Evolutionary conservation across 2,329 filamentous ascomycete genomes (phyloP).

Genomic region (Stagonosporopsis vannaccii): DNA sequence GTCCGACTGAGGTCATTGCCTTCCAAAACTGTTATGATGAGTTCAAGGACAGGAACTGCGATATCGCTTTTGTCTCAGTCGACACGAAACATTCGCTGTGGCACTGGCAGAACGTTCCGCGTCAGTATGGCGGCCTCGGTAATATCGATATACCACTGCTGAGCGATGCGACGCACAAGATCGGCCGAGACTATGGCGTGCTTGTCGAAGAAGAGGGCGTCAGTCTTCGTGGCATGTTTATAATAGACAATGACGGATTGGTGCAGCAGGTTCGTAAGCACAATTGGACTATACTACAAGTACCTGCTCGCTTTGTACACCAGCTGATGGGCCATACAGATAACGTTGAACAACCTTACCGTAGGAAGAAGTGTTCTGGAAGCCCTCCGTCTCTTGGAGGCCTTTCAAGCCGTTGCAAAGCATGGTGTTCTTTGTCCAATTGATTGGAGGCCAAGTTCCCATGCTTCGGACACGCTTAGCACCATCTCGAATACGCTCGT

Average conservation of each 20-base stretch:
- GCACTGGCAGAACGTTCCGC: constrained; percentile 42
- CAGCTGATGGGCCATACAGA: constrained; percentile 12
- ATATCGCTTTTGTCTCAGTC: constrained; percentile 38
- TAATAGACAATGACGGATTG: constrained; percentile 34
- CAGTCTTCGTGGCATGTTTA: constrained; percentile 41
- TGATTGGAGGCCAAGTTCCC: constrained; percentile 36
- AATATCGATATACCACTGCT: constrained; percentile 38
- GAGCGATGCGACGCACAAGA: constrained; percentile 38
- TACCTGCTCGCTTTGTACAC: neutral
- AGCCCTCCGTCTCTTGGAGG: constrained; percentile 40
- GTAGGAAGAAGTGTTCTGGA: constrained; percentile 42
- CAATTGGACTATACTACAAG: no score
- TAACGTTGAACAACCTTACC: constrained; percentile 39
- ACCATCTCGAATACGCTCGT: constrained; percentile 38
- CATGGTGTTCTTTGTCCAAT: constrained; percentile 43
- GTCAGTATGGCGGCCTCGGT: constrained; percentile 40
- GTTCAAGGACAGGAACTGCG: constrained; percentile 37
- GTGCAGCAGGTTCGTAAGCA: constrained; percentile 37
- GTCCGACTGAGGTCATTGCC: constrained; percentile 41
- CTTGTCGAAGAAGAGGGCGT: constrained; percentile 41
- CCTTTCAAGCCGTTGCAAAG: constrained; percentile 41
- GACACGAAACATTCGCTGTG: constrained; percentile 41
- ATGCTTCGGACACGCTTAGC: constrained; percentile 26
- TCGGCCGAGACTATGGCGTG: constrained; percentile 40
- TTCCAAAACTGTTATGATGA: constrained; percentile 41